Base-by-base conservation (phyloP, 2,329 filamentous ascomycete genomes). In the Penicillium janthinellum region DNA sequence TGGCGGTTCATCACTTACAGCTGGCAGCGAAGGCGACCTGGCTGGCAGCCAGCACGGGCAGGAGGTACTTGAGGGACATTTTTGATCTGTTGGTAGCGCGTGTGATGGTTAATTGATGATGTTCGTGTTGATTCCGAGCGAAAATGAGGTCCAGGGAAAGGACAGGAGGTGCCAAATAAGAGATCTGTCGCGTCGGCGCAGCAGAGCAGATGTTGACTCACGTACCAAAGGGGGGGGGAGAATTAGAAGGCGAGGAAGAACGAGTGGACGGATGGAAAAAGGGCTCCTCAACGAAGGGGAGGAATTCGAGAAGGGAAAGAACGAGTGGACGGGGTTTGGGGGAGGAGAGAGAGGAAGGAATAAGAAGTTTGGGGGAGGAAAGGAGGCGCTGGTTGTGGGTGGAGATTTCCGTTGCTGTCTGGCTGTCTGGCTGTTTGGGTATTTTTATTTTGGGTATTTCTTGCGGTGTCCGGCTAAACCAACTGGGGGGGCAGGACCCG, bases 1-100 rank as follows among this genome's bases (percentile, higher is more conserved):
- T 25, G 17, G 12, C 15, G 34, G 12, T 31, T 20, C 7, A 25
- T 44, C 31, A 70, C 68, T 72, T 59, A 71, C 68, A 61, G 59
- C 71, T 35, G 41, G 48, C 77, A 81, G 83, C 85, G 66, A 80
- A 75, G 62, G 79, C 84, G 56, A 79, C 69, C 73, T 82, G 78
- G 68, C 79, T 80, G 58, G 82, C 78, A 67, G 83, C 83, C 74
- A 87, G 77, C 61, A 78, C 82, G 61, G 85, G 83, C 63, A 87
- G 74, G 67, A 84, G 75, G 76, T 84, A 82, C 75, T 82, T 85
- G 71, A 84, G 75, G 64, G 79, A 79, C 81, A 86, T 86, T 58
- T 48, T 57, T 56, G 31, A 56, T 52, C 60, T 48, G 45, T 12
- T 54, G 51, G n/a, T 35, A 2, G 25, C 17, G 25, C 41, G 58